phyloP scores from a whole-genome alignment of 106 monocot genomes.

The Dactylorhiza incarnata region DNA sequence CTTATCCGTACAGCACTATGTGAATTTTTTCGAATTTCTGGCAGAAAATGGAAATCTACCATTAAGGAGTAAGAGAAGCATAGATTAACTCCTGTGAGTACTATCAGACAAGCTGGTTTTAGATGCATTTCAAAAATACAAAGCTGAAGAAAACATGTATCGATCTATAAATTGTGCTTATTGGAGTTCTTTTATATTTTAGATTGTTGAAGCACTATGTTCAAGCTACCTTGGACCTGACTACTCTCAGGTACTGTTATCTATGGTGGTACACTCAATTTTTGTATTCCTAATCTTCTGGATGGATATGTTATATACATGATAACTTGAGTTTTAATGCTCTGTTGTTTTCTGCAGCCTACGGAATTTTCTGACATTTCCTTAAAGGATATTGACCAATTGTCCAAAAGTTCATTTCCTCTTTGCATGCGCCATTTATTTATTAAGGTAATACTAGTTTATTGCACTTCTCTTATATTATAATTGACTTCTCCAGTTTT shows the following conservation, averaged over 20 bases:
- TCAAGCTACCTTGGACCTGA: no score
- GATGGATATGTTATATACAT: not conserved
- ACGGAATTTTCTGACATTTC: constrained; percentile 62
- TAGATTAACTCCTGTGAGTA: constrained; percentile 82
- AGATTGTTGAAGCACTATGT: no score
- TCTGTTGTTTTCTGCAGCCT: constrained; percentile 32
- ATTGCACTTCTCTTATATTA: no score
- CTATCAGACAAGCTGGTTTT: constrained; percentile 1
- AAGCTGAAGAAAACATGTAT: constrained; percentile 6
- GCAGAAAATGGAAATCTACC: constrained; percentile 78
- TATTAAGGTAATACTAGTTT: no score
- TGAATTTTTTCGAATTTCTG: not conserved
- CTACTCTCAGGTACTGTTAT: constrained; percentile 52
- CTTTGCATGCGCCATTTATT: constrained; percentile 99
- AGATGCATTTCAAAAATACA: not conserved
- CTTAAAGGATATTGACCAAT: constrained; percentile 70
- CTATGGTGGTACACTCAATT: not conserved
- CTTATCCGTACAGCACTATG: not conserved
- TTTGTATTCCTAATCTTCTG: not conserved
- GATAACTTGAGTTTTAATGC: not conserved
- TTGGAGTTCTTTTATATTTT: no score
- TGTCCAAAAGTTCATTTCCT: constrained; percentile 77
- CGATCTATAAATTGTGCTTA: no score
- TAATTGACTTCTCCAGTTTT: no score
- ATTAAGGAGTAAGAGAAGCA: constrained; percentile 77